Evolutionary conservation across 495 filamentous ascomycete genomes (phyloP).

Genomic region (Aspergillus bertholletiae): DNA sequence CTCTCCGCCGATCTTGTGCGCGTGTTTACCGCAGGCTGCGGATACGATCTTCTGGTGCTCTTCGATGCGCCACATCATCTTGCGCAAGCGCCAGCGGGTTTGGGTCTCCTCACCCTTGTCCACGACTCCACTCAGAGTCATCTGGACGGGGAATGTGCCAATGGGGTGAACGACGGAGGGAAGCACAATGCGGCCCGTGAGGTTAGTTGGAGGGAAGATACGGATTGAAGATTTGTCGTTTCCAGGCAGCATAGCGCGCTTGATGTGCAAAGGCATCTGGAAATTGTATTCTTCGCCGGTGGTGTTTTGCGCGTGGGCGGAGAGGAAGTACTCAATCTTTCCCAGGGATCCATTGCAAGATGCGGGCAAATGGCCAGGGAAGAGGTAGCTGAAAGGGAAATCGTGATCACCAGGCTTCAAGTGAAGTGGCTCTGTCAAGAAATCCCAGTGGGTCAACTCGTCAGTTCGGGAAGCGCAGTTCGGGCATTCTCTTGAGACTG

Average conservation of each 20-base stretch:
- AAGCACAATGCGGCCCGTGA: conserved; percentile 76
- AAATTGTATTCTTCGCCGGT: conserved; percentile 62
- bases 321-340: conserved; percentile 73
- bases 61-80: conserved; percentile 90
- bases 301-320: conserved; percentile 61
- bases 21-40: conserved; percentile 76
- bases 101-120: conserved; percentile 59
- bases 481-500: conserved; percentile 70
- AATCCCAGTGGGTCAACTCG: conserved; percentile 73
- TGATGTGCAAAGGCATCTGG: conserved; percentile 61
- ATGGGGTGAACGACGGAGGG: conserved; percentile 84
- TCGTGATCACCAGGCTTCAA: conserved; percentile 65
- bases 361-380: conserved; percentile 83
- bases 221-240: conserved; percentile 74
- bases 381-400: conserved; percentile 88
- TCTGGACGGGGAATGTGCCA: conserved; percentile 71
- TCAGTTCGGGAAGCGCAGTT: conserved; percentile 68
- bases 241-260: conserved; percentile 73
- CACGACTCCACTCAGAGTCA: conserved; percentile 77
- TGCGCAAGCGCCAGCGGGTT: conserved; percentile 81
- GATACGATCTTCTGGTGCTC: conserved; percentile 78
- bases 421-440: conserved; percentile 63
- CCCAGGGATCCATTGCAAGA: conserved; percentile 70
- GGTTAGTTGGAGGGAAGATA: conserved; percentile 93
- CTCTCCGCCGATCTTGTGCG: conserved; percentile 64